Conservation (phyloP, 1,139 yeast genomes). For the Chernovozyma sophiae-reginae region DNA sequence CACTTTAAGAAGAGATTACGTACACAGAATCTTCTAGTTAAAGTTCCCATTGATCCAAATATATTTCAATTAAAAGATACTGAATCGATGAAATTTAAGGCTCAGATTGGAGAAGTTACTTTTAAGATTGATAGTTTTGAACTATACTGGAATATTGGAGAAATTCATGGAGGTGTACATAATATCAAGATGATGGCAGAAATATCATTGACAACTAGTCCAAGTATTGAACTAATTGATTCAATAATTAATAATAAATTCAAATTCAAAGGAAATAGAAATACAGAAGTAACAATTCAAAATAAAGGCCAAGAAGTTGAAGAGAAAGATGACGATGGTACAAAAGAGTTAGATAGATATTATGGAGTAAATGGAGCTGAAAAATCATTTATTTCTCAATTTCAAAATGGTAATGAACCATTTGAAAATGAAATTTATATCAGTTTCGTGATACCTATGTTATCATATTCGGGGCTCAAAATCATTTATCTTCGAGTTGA, state of each 20-base stretch:
- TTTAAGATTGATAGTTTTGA: constrained; percentile 45
- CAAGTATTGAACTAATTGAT: not conserved
- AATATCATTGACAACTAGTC: constrained; percentile 15
- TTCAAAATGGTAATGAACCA: not conserved
- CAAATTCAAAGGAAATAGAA: constrained; percentile 1
- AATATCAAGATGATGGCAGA: constrained; percentile 45
- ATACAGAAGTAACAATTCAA: not conserved
- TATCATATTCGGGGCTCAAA: constrained; percentile 41
- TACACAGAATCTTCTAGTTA: constrained; percentile 27
- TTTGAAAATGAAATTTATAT: constrained; percentile 24
- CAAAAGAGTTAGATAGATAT: constrained; percentile 32
- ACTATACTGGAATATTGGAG: constrained; percentile 57
- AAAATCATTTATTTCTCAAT: constrained; percentile 1
- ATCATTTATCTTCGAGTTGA: constrained; percentile 39
- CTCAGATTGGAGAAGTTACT: constrained; percentile 40
- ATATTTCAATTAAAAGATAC: constrained; percentile 25
- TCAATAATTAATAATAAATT: constrained; percentile 1
- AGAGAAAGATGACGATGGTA: constrained; percentile 17
- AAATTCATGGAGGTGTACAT: constrained; percentile 47
- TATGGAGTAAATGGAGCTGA: constrained; percentile 33
- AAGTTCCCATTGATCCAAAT: constrained; percentile 35
- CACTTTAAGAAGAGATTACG: constrained; percentile 34
- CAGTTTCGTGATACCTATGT: constrained; percentile 37
- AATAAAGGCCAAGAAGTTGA: constrained; percentile 7
- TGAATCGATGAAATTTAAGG: constrained; percentile 32